Percentiles rank a stretch among this genome's conserved stretches.
phyloP scores from a whole-genome alignment of 2,329 filamentous ascomycete species.

The Aspergillus luchuensis region DNA sequence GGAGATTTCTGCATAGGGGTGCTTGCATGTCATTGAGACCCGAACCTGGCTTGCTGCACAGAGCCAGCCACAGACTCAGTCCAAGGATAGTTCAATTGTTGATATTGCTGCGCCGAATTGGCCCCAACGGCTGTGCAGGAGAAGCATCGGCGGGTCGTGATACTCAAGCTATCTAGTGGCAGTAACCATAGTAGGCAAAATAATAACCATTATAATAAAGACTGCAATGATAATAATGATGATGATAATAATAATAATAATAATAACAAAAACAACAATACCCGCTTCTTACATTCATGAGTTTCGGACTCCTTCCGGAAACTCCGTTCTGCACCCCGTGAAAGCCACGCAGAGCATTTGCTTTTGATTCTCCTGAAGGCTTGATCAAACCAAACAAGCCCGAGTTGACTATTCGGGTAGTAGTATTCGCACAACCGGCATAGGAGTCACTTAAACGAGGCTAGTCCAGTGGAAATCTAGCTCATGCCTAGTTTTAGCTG shows the following conservation, averaged over 20 bases:
- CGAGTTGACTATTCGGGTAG: neutral
- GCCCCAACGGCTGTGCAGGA: neutral
- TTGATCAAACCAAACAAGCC: slow-evolving; percentile 2
- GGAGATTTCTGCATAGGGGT: neutral
- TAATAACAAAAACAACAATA: neutral
- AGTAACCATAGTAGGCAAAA: neutral
- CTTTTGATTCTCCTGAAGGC: neutral
- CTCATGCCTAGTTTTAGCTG: slow-evolving; percentile 1
- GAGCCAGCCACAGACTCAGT: no score
- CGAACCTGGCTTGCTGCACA: neutral
- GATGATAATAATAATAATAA: no score
- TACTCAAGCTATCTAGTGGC: neutral
- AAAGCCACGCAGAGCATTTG: slow-evolving; percentile 1
- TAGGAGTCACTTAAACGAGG: neutral
- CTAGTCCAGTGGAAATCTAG: slow-evolving; percentile 13
- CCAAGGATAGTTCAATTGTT: neutral
- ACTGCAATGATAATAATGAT: neutral
- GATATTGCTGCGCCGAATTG: neutral
- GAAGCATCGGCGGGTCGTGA: neutral
- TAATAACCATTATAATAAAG: no score
- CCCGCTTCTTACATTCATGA: neutral
- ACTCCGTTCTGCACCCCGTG: neutral
- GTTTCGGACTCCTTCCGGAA: neutral
- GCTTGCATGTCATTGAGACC: neutral
- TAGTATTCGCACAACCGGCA: neutral